Evolutionary conservation across 2,329 filamentous ascomycete genomes (phyloP), one percentile per base, ranked within the genome.

Genomic region (Fusarium multiceps): DNA sequence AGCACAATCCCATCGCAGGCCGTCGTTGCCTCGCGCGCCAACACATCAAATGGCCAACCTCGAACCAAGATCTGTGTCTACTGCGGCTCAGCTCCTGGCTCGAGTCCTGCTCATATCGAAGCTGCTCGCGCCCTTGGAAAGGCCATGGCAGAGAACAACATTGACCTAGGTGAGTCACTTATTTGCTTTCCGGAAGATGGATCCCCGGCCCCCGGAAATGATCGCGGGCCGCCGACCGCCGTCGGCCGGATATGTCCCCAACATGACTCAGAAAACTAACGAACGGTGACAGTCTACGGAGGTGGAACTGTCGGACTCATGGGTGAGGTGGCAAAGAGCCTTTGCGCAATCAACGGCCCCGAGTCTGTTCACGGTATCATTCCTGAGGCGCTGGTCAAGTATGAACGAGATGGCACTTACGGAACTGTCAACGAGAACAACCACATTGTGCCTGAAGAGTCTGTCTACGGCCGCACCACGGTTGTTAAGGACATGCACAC

Each of bases 401-500:
- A 91, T 79, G 94, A 98, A 82, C 90, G 88, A 58, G 87, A 90
- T 76, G 84, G 85, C 59, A 86, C 83, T 16, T 88, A 88, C 74
- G 81, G 77, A 74, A 82, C 77, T 18, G 74, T 80, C 58, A 81
- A 81, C 73, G 76, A 79, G 53, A 77, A 79, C 54, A 86, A 86
- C 70, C 85, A 90, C 55, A 82, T 86, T 13, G 82, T 92, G 11
- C 89, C 92, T 50, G 88, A 90, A 63, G 86, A 89, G 77, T 75
- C 81, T 7, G 80, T 89, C 7, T 99, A 93, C 78, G 96, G 96
- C 12, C 84, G 86, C 45, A 98, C 94, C 14, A 98, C 94, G 0
- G 89, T 98, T 11, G 96, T 98, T 28, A 87, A 89, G 73, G 94
- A 98, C 78, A 99, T 99, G 96, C 96, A 99, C 82, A 94, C 93